Evolutionary conservation across 2,329 filamentous ascomycete species (phyloP), one percentile per base, ranked within the genome.

Genomic region (Venturia nashicola): DNA sequence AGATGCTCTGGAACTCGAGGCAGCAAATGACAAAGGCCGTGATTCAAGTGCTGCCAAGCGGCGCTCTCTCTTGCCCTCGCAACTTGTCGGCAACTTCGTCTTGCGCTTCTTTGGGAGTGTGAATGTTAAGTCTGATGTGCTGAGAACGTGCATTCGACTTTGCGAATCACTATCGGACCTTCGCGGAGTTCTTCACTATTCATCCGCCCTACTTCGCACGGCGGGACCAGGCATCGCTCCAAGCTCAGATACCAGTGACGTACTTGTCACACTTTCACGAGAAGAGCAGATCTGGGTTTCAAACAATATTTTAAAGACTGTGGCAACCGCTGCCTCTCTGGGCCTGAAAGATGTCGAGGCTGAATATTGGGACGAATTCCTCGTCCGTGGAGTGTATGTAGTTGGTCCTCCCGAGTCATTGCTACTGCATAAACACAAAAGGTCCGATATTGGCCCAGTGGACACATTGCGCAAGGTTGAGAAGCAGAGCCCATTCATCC

Each of bases 301-400:
- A 59, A 89, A 89, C 55, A 96, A 93, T 68, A 92, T 99, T 65
- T 85, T 87, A 43, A 88, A 93, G 67, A 96, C 92, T 0, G 85
- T 92, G 39, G 84, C 81, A 40, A 84, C 94, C n/a, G 87, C 89
- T 0, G 84, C 83, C 66, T 86, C 89, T 65, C 76, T 97, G 34
- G 91, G 91, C 0, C 77, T 91, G 36, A 78, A 82, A 5, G 77
- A 87, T 64, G 75, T 93, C 51, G 82, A 86, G 62, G 91, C 91
- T 6, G 89, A 94, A 68, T 99, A 97, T 72, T 99, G 94, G 94
- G 94, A 99, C 73, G 91, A 96, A 70, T 97, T 97, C 69, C 79
- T 99, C 9, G 82, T 99, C 59, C 86, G 94, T 61, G 86, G 86
- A 67, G 79, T 96, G 68, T 78, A 96, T 54, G 84, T 91, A 61